Evolutionary conservation across 768 basidiomycete species (phyloP).

Genomic region (Termitomyces sp.): DNA sequence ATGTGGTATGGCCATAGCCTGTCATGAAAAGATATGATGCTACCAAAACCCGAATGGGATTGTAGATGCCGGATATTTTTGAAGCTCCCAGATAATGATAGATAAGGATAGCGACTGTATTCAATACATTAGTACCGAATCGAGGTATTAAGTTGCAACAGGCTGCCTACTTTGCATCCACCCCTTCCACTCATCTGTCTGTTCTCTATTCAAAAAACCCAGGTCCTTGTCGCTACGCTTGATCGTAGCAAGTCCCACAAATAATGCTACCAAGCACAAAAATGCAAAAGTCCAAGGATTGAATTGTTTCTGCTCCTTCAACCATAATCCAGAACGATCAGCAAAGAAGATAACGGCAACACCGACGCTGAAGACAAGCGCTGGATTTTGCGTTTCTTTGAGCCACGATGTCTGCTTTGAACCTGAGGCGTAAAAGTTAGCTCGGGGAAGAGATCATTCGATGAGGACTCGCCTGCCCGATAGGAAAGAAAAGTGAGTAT

Average conservation of each 20-base stretch:
- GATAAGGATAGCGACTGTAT: slow-evolving; percentile 78
- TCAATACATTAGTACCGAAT: slow-evolving; percentile 7
- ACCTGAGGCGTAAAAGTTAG: neutral
- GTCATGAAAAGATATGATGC: slow-evolving; percentile 92
- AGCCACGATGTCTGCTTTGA: slow-evolving; percentile 15
- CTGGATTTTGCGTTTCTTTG: slow-evolving; percentile 38
- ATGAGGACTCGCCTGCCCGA: slow-evolving; percentile 14
- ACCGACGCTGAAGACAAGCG: slow-evolving; percentile 62
- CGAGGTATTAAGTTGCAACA: neutral
- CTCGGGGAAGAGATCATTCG: neutral
- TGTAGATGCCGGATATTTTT: slow-evolving; percentile 89
- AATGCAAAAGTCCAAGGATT: slow-evolving; percentile 63
- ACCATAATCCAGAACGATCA: slow-evolving; percentile 84
- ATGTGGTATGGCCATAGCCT: slow-evolving; percentile 87
- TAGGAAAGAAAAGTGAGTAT: slow-evolving; percentile 32
- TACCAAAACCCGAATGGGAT: slow-evolving; percentile 84
- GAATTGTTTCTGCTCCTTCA: slow-evolving; percentile 88
- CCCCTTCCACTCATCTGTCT: slow-evolving; percentile 97
- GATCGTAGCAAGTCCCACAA: slow-evolving; percentile 59
- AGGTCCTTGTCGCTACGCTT: slow-evolving; percentile 76
- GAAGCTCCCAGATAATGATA: slow-evolving; percentile 93
- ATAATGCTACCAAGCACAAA: slow-evolving; percentile 52
- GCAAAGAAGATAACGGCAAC: slow-evolving; percentile 71
- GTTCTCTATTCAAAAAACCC: slow-evolving; percentile 87
- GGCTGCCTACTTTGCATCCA: slow-evolving; percentile 88